Evolutionary conservation across 73 alveolate genomes (phyloP), one percentile per base, ranked within the genome.

Genomic region (Uronychia binucleata): DNA sequence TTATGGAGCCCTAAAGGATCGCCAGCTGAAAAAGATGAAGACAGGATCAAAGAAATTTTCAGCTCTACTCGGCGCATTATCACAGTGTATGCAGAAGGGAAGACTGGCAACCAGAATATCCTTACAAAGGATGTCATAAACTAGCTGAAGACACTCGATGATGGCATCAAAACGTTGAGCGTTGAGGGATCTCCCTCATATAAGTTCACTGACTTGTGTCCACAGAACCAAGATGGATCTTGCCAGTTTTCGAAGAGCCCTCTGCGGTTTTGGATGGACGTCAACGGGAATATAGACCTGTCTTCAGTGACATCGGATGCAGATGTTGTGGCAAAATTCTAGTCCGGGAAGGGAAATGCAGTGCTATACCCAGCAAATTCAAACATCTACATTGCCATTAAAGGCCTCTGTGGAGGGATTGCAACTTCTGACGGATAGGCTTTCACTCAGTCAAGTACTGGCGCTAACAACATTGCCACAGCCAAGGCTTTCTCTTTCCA

Each of bases 1-100:
- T n/a, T 75, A 5, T 75, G 81, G 81, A 32, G 57, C 27, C 81
- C 81, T 5, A 58, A 26, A 28, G 81, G 81, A 1, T 75, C 81
- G 1, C 1, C 25, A 5, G 81, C 81, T 75, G 81, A 26, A 30
- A 32, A 75, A 30, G 81, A 75, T 32, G 28, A 26, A 8, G 29
- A 75, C 1, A 26, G 58, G 27, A 75, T 25, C 1, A 25, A 75
- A 75, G 81, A 30, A 30, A 26, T 75, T 25, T 75, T 75, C 58
- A 1, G 19, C 1, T 75, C 81, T 28, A 26, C 81, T 26, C 28
- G 57, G 5, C 25, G 81, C 19, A 26, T 75, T 25, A 28, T 32
- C n/a, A 28, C 28, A 27, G 58, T 75, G 58, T 75, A 75, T 30
- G 32, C 30, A 5, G 32, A 26, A 5, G 81, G 59, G 5, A 1